Evolutionary conservation across 1,139 yeast species (phyloP).

Genomic region (Debaryomycetaceae sp.): DNA sequence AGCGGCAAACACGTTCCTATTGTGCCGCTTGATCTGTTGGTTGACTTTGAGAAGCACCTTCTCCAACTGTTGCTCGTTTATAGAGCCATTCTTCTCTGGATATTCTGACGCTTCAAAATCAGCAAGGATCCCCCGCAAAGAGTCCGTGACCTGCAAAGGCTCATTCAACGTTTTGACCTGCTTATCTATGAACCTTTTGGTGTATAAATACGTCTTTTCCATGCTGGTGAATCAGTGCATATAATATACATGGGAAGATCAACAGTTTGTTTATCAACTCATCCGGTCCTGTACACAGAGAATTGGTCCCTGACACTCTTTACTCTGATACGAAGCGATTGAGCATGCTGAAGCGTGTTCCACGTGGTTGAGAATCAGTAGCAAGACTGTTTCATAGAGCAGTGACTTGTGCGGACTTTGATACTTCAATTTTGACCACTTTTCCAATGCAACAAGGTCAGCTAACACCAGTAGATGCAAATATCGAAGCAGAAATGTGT

Average conservation of each 20-base stretch:
- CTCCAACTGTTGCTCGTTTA: conserved; percentile 20
- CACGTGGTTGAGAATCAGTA: too few species aligned
- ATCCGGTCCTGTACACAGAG: conserved; percentile 3
- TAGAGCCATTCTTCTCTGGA: conserved; percentile 5
- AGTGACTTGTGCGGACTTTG: too few species aligned
- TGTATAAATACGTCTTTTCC: conserved; percentile 22
- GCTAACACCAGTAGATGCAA: too few species aligned
- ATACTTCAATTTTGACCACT: too few species aligned
- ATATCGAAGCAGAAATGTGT: too few species aligned
- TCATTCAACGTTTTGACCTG: conserved; percentile 22
- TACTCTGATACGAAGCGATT: too few species aligned
- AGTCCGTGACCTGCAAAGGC: conserved; percentile 20
- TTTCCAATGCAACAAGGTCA: too few species aligned
- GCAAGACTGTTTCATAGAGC: too few species aligned
- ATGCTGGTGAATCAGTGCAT: too few species aligned
- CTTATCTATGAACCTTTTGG: conserved; percentile 28
- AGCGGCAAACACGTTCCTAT: conserved; percentile 23
- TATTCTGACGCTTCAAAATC: conserved; percentile 9
- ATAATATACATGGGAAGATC: too few species aligned
- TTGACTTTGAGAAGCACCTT: conserved; percentile 26
- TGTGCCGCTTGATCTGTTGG: conserved; percentile 25
- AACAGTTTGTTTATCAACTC: conserved; percentile 2
- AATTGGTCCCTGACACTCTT: too few species aligned
- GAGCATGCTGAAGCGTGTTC: too few species aligned
- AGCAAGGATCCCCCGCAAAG: conserved; percentile 12